A percentile compares a stretch with the other conserved stretches of the same genome.
Conservation (phyloP, 768 basidiomycete genomes). For the Pisolithus sp. region DNA sequence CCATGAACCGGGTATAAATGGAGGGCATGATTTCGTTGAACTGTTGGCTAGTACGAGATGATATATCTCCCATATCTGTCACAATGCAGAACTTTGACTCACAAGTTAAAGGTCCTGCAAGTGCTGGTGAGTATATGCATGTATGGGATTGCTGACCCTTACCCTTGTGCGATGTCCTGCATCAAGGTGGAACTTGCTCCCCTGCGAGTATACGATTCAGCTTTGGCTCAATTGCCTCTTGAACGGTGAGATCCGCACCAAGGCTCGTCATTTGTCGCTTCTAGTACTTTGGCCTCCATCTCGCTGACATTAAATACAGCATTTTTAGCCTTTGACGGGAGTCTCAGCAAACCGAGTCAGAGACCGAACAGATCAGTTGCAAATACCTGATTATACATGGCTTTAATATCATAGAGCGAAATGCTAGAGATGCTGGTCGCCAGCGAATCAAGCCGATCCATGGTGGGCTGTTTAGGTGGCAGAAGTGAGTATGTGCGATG, state of each 20-base stretch:
- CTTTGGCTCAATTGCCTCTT: not conserved
- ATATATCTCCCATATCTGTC: not conserved
- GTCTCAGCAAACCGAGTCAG: constrained; percentile 5
- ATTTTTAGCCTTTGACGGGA: constrained; percentile 74
- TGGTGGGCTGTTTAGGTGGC: constrained; percentile 29
- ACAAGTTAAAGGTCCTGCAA: constrained; percentile 97
- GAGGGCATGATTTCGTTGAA: constrained; percentile 99
- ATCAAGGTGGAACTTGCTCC: constrained; percentile 96
- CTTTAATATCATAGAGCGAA: constrained; percentile 90
- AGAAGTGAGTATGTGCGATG: too few species aligned
- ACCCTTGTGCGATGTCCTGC: constrained; percentile 99
- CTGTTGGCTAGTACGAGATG: constrained; percentile 58
- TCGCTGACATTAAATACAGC: constrained; percentile 94
- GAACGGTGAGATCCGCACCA: constrained; percentile 56
- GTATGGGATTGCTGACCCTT: constrained; percentile 22
- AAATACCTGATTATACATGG: constrained; percentile 85
- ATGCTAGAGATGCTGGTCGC: constrained; percentile 72
- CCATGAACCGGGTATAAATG: constrained; percentile 93
- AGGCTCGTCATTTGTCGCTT: constrained; percentile 96
- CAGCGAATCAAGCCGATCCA: constrained; percentile 78
- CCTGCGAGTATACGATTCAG: constrained; percentile 41
- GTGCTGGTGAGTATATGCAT: constrained; percentile 9
- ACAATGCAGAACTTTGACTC: constrained; percentile 25
- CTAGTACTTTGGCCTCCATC: constrained; percentile 94
- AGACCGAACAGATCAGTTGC: not conserved